Conservation (phyloP, 192 early-diverging fungal species). For the Dissophora ornata region DNA sequence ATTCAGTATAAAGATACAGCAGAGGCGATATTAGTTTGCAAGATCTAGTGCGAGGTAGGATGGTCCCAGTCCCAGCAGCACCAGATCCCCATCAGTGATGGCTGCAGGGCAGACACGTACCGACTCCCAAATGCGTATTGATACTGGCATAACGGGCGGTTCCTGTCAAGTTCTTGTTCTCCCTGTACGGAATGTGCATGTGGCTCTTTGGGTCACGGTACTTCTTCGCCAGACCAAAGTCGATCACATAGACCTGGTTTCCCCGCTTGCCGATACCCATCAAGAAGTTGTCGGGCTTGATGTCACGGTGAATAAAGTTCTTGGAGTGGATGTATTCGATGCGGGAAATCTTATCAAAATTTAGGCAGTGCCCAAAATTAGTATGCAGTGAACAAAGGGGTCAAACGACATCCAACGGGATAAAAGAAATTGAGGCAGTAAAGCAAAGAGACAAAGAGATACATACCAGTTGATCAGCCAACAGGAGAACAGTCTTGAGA, state of each 20-base stretch:
- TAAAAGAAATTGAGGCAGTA: not conserved
- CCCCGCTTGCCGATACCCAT: slow-evolving; percentile 88
- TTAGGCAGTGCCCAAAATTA: too few species aligned
- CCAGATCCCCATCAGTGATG: too few species aligned
- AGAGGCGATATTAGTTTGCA: too few species aligned
- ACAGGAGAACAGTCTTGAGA: slow-evolving; percentile 86
- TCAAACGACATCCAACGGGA: not conserved
- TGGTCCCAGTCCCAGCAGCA: too few species aligned
- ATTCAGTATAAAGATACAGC: slow-evolving; percentile 9
- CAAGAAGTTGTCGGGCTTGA: slow-evolving; percentile 93
- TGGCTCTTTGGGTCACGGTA: slow-evolving; percentile 87
- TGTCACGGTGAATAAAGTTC: slow-evolving; percentile 92
- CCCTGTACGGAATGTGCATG: slow-evolving; percentile 90
- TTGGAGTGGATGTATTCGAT: slow-evolving; percentile 87
- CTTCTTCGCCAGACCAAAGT: slow-evolving; percentile 92
- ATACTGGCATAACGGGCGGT: slow-evolving; percentile 94
- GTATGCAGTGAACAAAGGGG: too few species aligned
- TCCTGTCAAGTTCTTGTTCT: slow-evolving; percentile 94
- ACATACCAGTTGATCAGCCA: slow-evolving; percentile 87
- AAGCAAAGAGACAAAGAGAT: too few species aligned
- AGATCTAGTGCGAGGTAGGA: too few species aligned
- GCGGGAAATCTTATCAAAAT: slow-evolving; percentile 70
- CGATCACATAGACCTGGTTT: slow-evolving; percentile 89
- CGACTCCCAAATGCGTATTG: slow-evolving; percentile 85
- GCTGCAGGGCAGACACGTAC: too few species aligned